phyloP scores from a whole-genome alignment of 805 yeast species.

The Teunomyces barrocoloradensis region DNA sequence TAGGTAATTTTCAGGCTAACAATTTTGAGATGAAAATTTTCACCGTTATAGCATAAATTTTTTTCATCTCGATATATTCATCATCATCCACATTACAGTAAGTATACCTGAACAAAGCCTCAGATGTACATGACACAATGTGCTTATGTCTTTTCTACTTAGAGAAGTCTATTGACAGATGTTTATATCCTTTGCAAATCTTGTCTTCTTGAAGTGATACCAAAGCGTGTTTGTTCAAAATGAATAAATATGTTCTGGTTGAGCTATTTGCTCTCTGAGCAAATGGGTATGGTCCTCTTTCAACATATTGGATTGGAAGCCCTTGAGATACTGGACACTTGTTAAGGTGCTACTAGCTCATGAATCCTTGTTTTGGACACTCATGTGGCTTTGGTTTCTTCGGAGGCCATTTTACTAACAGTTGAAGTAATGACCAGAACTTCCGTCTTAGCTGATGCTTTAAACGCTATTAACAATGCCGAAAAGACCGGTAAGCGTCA shows the following conservation, averaged over 20 bases:
- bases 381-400: slow-evolving; percentile 31
- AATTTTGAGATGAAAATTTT: not conserved
- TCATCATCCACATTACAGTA: not conserved
- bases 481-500: slow-evolving; percentile 99
- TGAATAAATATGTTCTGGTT: slow-evolving; percentile 2
- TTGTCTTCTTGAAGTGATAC: slow-evolving; percentile 7
- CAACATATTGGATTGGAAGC: slow-evolving; percentile 12
- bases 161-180: not conserved
- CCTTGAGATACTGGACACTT: slow-evolving; percentile 29
- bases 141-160: not conserved
- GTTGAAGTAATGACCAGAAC: slow-evolving; percentile 77
- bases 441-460: slow-evolving; percentile 97
- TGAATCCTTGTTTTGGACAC: slow-evolving; percentile 39
- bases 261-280: slow-evolving; percentile 7
- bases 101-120: slow-evolving; percentile 1
- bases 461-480: slow-evolving; percentile 97
- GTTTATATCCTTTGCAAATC: not conserved
- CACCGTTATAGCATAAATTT: not conserved
- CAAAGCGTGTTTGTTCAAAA: slow-evolving; percentile 2
- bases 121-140: not conserved
- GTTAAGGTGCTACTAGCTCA: slow-evolving; percentile 19
- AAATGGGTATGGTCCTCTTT: slow-evolving; percentile 11
- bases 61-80: not conserved
- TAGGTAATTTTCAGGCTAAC: not conserved
- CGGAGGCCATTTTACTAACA: slow-evolving; percentile 8